A percentile compares a stretch with the other conserved stretches of the same genome.
Conservation (phyloP, 106 monocot species). For the Dactylorhiza incarnata region DNA sequence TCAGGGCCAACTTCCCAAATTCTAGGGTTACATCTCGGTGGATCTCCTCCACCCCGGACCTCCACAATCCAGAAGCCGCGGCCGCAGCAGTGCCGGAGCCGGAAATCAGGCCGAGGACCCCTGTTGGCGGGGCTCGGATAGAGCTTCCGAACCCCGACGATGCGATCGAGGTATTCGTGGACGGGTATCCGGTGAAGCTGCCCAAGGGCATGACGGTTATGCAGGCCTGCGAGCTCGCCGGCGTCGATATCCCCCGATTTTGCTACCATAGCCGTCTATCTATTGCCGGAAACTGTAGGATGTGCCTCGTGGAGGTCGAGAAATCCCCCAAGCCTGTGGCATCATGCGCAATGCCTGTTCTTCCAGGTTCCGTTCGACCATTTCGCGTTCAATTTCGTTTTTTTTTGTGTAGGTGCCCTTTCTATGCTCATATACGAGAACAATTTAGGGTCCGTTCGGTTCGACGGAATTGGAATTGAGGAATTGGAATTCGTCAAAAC, state of each 20-base stretch:
- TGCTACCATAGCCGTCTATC: slow-evolving; percentile 90
- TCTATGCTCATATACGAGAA: not conserved
- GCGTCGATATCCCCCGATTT: slow-evolving; percentile 88
- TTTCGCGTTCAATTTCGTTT: not conserved
- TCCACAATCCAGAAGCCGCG: slow-evolving; percentile 44
- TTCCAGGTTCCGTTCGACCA: slow-evolving; percentile 47
- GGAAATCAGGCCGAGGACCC: slow-evolving; percentile 33
- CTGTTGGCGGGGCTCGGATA: slow-evolving; percentile 75
- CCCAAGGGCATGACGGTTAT: slow-evolving; percentile 95
- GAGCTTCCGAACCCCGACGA: slow-evolving; percentile 66
- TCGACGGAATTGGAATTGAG: too few relatives aligned
- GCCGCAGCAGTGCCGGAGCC: slow-evolving; percentile 26
- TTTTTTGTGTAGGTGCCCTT: not conserved
- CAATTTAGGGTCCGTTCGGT: too few relatives aligned
- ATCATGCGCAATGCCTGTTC: slow-evolving; percentile 98
- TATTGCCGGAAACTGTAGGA: slow-evolving; percentile 92
- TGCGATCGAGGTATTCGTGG: slow-evolving; percentile 91
- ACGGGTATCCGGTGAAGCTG: slow-evolving; percentile 80
- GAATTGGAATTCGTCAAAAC: too few relatives aligned
- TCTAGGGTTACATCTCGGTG: slow-evolving; percentile 30
- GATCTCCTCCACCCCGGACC: slow-evolving; percentile 66
- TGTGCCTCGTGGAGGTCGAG: slow-evolving; percentile 99
- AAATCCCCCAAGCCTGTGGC: slow-evolving; percentile 99
- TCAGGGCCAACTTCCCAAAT: slow-evolving; percentile 5
- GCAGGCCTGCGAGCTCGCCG: slow-evolving; percentile 94